phyloP scores from a whole-genome alignment of 805 yeast species.

The Scheffersomyces ergatensis region DNA sequence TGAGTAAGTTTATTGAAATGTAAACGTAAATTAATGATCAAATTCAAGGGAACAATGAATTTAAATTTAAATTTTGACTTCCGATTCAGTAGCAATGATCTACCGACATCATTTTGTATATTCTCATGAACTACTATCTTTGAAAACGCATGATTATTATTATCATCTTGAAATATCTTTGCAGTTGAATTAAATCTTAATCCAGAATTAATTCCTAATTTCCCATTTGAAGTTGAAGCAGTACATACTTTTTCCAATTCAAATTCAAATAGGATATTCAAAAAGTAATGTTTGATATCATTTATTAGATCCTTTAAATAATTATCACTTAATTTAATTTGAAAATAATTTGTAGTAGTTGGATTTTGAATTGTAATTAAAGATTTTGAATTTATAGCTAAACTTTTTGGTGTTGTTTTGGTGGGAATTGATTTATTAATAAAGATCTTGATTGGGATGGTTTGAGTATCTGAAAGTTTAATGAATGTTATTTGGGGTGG shows the following conservation, averaged over 20 bases:
- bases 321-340: conserved; percentile 7
- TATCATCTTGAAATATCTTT: not conserved
- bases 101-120: not conserved
- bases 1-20: not conserved
- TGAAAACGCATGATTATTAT: too few relatives aligned
- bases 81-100: too few relatives aligned
- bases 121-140: not conserved
- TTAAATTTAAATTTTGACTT: conserved; percentile 1
- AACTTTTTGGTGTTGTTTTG: not conserved
- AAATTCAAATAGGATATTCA: not conserved
- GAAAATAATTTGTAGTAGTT: conserved; percentile 3
- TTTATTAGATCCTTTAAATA: conserved; percentile 4
- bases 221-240: not conserved
- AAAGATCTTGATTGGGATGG: conserved; percentile 10
- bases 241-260: not conserved
- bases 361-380: conserved; percentile 8
- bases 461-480: conserved; percentile 3
- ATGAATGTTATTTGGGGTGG: conserved; percentile 12
- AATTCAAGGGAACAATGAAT: not conserved
- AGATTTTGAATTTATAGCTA: conserved; percentile 10
- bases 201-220: not conserved
- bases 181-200: not conserved
- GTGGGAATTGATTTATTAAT: conserved; percentile 4
- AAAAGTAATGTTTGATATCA: not conserved
- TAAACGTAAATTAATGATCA: not conserved